phyloP scores from a whole-genome alignment of 164 flowering plant species.

The Chimonanthus salicifolius region DNA sequence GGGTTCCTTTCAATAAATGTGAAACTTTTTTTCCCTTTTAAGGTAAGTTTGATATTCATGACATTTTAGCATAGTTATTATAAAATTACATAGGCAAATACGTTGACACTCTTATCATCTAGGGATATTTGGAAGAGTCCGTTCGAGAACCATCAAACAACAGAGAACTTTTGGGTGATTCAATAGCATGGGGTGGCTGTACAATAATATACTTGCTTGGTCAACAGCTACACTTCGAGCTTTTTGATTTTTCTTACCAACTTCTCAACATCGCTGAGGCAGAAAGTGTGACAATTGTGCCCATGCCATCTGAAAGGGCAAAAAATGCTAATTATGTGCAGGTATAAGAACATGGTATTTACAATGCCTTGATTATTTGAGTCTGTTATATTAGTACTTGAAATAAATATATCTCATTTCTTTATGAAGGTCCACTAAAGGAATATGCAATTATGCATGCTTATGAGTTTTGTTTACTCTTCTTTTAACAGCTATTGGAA shows the following conservation, averaged over 20 bases:
- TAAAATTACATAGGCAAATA: too few relatives aligned
- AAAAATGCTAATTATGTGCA: slow-evolving; percentile 48
- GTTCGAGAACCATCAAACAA: slow-evolving; percentile 36
- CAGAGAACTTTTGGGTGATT: slow-evolving; percentile 74
- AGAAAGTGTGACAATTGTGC: slow-evolving; percentile 41
- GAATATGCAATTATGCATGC: neutral
- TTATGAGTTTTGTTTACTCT: neutral
- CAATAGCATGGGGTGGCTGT: slow-evolving; percentile 99
- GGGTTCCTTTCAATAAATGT: too few relatives aligned
- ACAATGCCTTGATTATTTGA: neutral
- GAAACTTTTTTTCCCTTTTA: too few relatives aligned
- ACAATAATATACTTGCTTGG: slow-evolving; percentile 93
- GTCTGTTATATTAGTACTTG: neutral
- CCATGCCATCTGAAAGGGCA: slow-evolving; percentile 16
- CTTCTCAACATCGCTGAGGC: slow-evolving; percentile 93
- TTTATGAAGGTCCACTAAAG: neutral
- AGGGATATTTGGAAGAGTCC: slow-evolving; percentile 83
- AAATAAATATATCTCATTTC: neutral
- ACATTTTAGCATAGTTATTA: too few relatives aligned
- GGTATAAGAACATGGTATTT: slow-evolving; percentile 32
- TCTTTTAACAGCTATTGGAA: too few relatives aligned
- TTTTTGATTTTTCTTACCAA: slow-evolving; percentile 95
- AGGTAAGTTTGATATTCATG: too few relatives aligned
- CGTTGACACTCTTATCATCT: neutral
- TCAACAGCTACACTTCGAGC: slow-evolving; percentile 93